Evolutionary conservation across 345 rosid genomes (phyloP), one percentile per base, ranked within the genome.

Genomic region (Euclidium syriacum): DNA sequence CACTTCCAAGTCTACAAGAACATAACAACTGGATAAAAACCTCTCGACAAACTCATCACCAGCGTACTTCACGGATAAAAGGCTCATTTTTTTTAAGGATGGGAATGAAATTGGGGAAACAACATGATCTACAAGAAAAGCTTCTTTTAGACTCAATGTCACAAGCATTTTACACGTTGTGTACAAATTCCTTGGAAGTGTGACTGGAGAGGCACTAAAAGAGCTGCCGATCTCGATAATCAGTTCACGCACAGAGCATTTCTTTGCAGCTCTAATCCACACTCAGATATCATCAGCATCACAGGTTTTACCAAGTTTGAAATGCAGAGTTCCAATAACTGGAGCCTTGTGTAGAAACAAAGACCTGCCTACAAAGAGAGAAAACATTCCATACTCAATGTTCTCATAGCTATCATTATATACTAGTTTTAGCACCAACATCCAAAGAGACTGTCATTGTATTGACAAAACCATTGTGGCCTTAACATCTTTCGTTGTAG

Each of bases 381-480:
- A 24, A 7, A 23, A 47, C 0, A 2, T 24, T 47, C 1, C 30
- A 3, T 46, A 24, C 2, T 24, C 18, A 2, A n/a, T 0, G 4
- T 46, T 11, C 1, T 47, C 30, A 47, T 47, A 47, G 10, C 18
- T 10, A 17, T 51, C 4, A 17, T 30, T 39, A 9, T 30, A 51
- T 0, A 18, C 10, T 11, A 51, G 56, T 19, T 17, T 53, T n/a
- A 29, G 42, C 42, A 34, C 58, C 0, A 34, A 3, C 18, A 7
- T 34, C 58, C 27, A 53, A 33, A 34, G 42, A 7, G 7, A 8
- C 29, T 53, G 6, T 42, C 58, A 53, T 2, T 18, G 18, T 25
- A 25, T 62, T 2, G 67, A 62, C 57, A 62, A 62, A 36, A 62
- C 38, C 57, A 62, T 62, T 12, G 67, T 62, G 7, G 26, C 36